These are phyloP conservation scores for Neurospora sp. DNA, from an alignment of 495 filamentous ascomycete genomes.

Conservation along the genomic window DNA sequence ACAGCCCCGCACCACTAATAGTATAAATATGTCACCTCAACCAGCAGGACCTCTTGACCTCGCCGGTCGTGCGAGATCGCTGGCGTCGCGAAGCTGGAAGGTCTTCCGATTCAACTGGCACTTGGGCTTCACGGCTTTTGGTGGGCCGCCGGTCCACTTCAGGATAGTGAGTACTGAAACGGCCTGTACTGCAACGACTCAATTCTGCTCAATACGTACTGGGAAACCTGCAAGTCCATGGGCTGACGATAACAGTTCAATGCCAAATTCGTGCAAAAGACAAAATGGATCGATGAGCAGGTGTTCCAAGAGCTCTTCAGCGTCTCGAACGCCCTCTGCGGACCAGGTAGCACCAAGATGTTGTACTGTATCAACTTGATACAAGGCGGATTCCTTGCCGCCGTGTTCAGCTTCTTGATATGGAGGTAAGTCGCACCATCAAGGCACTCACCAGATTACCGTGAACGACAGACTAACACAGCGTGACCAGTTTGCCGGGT, in stretches of 20 bases:
- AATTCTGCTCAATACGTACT: neutral
- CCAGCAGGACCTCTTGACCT: neutral
- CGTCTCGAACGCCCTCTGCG: slow-evolving; percentile 64
- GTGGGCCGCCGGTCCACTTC: slow-evolving; percentile 63
- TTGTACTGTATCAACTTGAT: slow-evolving; percentile 62
- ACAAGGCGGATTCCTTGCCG: slow-evolving; percentile 51
- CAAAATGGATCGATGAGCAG: slow-evolving; percentile 68
- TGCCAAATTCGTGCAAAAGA: slow-evolving; percentile 53
- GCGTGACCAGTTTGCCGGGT: slow-evolving; percentile 49
- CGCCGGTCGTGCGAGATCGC: neutral
- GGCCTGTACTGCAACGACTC: too few relatives aligned
- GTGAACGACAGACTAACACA: neutral
- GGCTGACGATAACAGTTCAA: slow-evolving; percentile 36
- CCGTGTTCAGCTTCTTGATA: slow-evolving; percentile 53
- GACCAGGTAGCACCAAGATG: slow-evolving; percentile 75
- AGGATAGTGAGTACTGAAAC: slow-evolving; percentile 38
- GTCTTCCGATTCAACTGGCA: slow-evolving; percentile 47
- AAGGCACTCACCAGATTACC: neutral
- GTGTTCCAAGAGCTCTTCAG: slow-evolving; percentile 78
- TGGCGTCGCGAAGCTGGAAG: slow-evolving; percentile 15
- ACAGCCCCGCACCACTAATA: neutral
- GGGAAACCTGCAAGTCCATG: neutral
- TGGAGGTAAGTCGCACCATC: slow-evolving; percentile 46
- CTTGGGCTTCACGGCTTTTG: slow-evolving; percentile 61
- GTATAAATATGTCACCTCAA: neutral